Percentiles rank a stretch among this genome's conserved stretches.
Evolutionary conservation across 257 asterid genomes (phyloP).

Genomic region (Dorcoceras hygrometricum): DNA sequence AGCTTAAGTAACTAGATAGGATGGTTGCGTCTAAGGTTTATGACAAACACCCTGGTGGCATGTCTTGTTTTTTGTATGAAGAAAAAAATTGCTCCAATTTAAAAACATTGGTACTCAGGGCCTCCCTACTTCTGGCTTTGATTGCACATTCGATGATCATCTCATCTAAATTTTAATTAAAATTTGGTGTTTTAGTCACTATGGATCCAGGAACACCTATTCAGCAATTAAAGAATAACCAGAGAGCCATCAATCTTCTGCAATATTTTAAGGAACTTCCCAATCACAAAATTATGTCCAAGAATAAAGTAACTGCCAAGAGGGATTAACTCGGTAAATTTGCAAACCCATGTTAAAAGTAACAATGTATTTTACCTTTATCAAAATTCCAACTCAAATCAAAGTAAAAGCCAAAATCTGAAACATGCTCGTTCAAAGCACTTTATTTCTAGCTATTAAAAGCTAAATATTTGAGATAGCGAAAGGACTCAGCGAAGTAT

Average conservation of each 20-base stretch:
- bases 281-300: neutral
- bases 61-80: neutral
- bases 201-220: neutral
- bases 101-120: neutral
- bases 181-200: neutral
- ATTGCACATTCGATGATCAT: neutral
- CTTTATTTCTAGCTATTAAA: neutral
- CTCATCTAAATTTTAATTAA: neutral
- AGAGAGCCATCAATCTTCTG: neutral
- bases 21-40: neutral
- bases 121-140: neutral
- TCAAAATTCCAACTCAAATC: neutral
- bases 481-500: neutral
- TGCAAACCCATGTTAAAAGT: neutral
- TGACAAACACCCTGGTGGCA: neutral
- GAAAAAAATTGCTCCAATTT: neutral
- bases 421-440: neutral
- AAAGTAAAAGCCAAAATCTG: neutral
- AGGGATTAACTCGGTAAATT: too few species aligned
- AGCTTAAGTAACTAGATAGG: neutral
- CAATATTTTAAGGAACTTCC: neutral
- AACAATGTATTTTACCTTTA: too few species aligned
- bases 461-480: neutral
- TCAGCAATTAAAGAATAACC: neutral
- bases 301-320: neutral